Conservation (phyloP, 208 protist species). For the Herpetomonas muscarum region DNA sequence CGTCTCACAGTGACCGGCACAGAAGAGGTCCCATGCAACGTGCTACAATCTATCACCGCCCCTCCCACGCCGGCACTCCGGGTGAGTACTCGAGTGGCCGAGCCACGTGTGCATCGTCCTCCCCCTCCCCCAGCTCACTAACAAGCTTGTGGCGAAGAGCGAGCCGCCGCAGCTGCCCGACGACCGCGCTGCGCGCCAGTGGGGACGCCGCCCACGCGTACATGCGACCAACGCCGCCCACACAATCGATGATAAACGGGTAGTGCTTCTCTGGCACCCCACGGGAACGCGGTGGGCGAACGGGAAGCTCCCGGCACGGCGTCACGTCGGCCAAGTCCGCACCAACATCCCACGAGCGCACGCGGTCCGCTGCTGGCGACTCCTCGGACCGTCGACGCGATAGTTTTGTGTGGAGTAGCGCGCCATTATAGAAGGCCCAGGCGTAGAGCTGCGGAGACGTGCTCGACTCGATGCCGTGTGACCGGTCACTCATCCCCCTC, state of each 20-base stretch:
- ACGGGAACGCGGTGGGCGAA: background rate
- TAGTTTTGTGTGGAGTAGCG: background rate
- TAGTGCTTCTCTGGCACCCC: background rate
- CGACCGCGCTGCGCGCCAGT: background rate
- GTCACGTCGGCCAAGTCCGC: conserved; percentile 1
- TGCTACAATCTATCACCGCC: no score
- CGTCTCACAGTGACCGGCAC: no score
- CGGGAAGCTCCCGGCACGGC: conserved; percentile 4
- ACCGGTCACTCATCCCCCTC: background rate
- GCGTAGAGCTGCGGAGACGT: background rate
- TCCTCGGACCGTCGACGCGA: background rate
- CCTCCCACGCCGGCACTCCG: no score
- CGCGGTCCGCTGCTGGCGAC: background rate
- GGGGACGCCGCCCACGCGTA: conserved; percentile 6
- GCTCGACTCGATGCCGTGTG: background rate
- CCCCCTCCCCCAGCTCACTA: background rate
- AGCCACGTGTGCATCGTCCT: conserved; percentile 3
- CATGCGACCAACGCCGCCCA: background rate
- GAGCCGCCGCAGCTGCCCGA: conserved; percentile 5
- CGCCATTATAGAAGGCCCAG: background rate
- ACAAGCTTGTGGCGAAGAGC: conserved; percentile 2
- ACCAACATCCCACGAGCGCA: background rate
- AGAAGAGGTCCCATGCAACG: no score
- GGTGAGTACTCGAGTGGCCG: no score
- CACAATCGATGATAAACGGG: conserved; percentile 5